These are phyloP conservation scores for Dioscorea zingiberensis DNA, from an alignment of 106 monocot species.

Conservation along the genomic window DNA sequence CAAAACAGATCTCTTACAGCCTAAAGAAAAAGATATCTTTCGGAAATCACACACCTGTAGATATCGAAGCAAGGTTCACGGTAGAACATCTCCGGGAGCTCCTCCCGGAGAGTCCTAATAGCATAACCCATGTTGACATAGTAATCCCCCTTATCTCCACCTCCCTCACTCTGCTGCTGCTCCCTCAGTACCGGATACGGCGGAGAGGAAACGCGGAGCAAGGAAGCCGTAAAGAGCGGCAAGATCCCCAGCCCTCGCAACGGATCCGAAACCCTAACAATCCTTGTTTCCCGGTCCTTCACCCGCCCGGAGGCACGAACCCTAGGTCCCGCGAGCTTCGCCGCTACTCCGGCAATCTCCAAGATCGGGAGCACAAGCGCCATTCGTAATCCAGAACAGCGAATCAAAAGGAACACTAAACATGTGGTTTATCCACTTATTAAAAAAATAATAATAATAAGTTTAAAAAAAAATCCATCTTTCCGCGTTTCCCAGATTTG, in stretches of 20 bases:
- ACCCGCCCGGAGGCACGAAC: conserved; percentile 10
- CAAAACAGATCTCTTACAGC: background rate
- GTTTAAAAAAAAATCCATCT: too few relatives aligned
- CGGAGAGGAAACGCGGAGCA: conserved; percentile 16
- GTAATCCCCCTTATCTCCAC: conserved; percentile 54
- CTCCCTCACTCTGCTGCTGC: conserved; percentile 26
- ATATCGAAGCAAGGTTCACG: conserved; percentile 64
- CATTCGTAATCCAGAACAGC: too few relatives aligned
- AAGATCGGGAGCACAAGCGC: too few relatives aligned
- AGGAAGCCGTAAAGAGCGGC: conserved; percentile 12
- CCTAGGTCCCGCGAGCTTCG: background rate
- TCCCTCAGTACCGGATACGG: conserved; percentile 7
- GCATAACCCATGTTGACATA: conserved; percentile 81
- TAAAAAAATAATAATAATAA: too few relatives aligned
- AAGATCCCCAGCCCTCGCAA: conserved; percentile 7
- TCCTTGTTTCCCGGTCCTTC: conserved; percentile 23
- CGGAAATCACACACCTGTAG: conserved; percentile 45
- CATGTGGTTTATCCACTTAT: too few relatives aligned
- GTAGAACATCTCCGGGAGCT: conserved; percentile 51
- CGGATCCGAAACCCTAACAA: conserved; percentile 47
- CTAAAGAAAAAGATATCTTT: too few relatives aligned
- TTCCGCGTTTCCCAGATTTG: too few relatives aligned
- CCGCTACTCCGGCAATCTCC: background rate
- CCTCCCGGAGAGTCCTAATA: conserved; percentile 75
- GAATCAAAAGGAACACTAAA: too few relatives aligned